These are phyloP conservation scores for Neofusicoccum sp. DNA, from an alignment of 2,329 filamentous ascomycete species.

Conservation along the genomic window DNA sequence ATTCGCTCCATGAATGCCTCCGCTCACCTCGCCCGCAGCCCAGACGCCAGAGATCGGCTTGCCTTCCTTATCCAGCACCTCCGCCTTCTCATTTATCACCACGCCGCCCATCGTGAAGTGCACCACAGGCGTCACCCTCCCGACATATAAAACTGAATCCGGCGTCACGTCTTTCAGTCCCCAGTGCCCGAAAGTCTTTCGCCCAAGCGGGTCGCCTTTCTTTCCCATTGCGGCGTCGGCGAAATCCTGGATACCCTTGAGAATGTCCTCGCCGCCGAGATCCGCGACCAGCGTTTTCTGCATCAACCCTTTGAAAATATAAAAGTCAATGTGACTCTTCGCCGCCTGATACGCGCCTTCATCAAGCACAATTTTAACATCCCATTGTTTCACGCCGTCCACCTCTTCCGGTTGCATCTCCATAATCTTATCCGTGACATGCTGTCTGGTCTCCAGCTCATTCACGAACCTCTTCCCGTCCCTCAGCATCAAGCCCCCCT, in stretches of 20 bases:
- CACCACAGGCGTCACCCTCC: slow-evolving; percentile 63
- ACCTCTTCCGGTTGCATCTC: slow-evolving; percentile 30
- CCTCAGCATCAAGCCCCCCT: slow-evolving; percentile 61
- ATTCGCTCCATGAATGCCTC: slow-evolving; percentile 66
- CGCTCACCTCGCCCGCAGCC: slow-evolving; percentile 66
- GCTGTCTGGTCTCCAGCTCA: slow-evolving; percentile 62
- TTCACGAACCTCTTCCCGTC: slow-evolving; percentile 62
- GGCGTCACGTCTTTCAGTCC: slow-evolving; percentile 49
- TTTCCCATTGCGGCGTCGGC: slow-evolving; percentile 47
- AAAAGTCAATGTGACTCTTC: slow-evolving; percentile 63
- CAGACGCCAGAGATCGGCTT: slow-evolving; percentile 59
- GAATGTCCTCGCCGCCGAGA: slow-evolving; percentile 27
- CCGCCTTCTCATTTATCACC: slow-evolving; percentile 56
- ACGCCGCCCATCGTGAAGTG: slow-evolving; percentile 71
- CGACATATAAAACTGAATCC: slow-evolving; percentile 60
- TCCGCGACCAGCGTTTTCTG: slow-evolving; percentile 54
- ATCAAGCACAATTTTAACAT: slow-evolving; percentile 61
- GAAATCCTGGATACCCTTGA: slow-evolving; percentile 55
- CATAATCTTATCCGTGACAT: slow-evolving; percentile 59
- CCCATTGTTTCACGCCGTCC: slow-evolving; percentile 55
- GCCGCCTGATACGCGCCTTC: slow-evolving; percentile 58
- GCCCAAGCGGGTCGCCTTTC: slow-evolving; percentile 49
- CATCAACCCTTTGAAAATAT: slow-evolving; percentile 64
- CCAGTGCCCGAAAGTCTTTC: slow-evolving; percentile 61
- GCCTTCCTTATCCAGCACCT: slow-evolving; percentile 51